Conservation (phyloP, 1,139 yeast genomes). For the Trichomonascaceae sp. region DNA sequence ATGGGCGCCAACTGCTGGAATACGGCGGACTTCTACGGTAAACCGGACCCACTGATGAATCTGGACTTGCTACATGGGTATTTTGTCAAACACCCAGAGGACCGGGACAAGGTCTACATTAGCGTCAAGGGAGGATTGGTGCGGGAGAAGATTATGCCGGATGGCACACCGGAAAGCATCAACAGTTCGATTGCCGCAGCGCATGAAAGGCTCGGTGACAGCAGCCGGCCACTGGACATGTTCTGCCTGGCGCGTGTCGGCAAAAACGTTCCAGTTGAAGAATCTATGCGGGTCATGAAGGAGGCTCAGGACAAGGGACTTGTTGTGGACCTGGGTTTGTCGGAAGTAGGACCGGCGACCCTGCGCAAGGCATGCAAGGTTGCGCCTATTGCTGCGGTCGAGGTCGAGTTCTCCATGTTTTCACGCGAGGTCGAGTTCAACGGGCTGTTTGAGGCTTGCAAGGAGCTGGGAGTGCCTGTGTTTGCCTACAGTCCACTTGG, state of each 20-base stretch:
- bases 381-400: slow-evolving; percentile 51
- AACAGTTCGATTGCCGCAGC: slow-evolving; percentile 33
- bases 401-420: slow-evolving; percentile 61
- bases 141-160: slow-evolving; percentile 29
- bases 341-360: slow-evolving; percentile 54
- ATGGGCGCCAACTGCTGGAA: slow-evolving; percentile 49
- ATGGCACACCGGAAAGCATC: slow-evolving; percentile 37
- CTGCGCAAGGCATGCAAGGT: slow-evolving; percentile 41
- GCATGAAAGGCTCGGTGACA: slow-evolving; percentile 34
- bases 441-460: slow-evolving; percentile 44
- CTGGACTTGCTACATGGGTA: slow-evolving; percentile 44
- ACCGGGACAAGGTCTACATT: slow-evolving; percentile 38
- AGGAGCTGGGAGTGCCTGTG: slow-evolving; percentile 49
- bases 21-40: slow-evolving; percentile 71
- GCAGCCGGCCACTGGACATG: slow-evolving; percentile 29
- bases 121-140: slow-evolving; percentile 57
- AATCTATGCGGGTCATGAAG: slow-evolving; percentile 18
- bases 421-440: slow-evolving; percentile 44
- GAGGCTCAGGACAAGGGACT: slow-evolving; percentile 21
- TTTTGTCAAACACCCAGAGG: slow-evolving; percentile 42
- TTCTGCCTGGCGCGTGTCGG: slow-evolving; percentile 65
- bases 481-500: slow-evolving; percentile 75
- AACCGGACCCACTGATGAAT: slow-evolving; percentile 33
- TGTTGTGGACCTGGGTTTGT: slow-evolving; percentile 51
- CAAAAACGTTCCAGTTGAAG: slow-evolving; percentile 27